A percentile compares a stretch with the other conserved stretches of the same genome.
These are phyloP conservation scores for Fusarium mundagurra DNA, from an alignment of 2,329 filamentous ascomycete species.

Conservation along the genomic window DNA sequence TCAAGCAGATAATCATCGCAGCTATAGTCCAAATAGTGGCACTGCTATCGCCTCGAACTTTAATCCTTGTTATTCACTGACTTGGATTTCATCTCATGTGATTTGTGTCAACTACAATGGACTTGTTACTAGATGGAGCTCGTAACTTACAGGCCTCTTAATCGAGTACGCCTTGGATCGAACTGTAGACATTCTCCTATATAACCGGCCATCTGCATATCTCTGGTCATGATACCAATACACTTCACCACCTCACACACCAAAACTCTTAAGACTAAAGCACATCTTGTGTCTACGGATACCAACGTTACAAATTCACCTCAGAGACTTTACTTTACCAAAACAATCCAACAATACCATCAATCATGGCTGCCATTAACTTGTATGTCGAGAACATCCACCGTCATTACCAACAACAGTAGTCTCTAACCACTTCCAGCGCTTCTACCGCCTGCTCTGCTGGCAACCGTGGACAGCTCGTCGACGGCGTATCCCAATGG, in stretches of 20 bases:
- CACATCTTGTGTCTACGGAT: not conserved
- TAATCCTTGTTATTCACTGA: not conserved
- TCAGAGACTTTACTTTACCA: not conserved
- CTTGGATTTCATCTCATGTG: not conserved
- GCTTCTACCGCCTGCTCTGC: not conserved
- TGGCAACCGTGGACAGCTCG: not conserved
- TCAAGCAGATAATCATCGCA: conserved; percentile 18
- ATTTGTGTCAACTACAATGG: not conserved
- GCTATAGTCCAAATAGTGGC: not conserved
- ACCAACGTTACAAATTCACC: not conserved
- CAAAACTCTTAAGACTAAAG: not conserved
- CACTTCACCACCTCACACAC: not conserved
- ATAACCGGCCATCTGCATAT: not conserved
- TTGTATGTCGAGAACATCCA: not conserved
- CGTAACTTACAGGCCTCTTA: not conserved
- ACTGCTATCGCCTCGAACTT: not conserved
- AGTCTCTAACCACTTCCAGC: not conserved
- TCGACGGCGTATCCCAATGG: not conserved
- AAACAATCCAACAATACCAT: not conserved
- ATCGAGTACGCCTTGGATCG: not conserved
- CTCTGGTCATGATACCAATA: not conserved
- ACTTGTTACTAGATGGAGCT: not conserved
- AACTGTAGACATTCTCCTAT: not conserved
- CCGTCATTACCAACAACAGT: too few relatives aligned
- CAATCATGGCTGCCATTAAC: conserved; percentile 1